Evolutionary conservation across 768 basidiomycete species (phyloP).

Genomic region (Lactarius deliciosus): DNA sequence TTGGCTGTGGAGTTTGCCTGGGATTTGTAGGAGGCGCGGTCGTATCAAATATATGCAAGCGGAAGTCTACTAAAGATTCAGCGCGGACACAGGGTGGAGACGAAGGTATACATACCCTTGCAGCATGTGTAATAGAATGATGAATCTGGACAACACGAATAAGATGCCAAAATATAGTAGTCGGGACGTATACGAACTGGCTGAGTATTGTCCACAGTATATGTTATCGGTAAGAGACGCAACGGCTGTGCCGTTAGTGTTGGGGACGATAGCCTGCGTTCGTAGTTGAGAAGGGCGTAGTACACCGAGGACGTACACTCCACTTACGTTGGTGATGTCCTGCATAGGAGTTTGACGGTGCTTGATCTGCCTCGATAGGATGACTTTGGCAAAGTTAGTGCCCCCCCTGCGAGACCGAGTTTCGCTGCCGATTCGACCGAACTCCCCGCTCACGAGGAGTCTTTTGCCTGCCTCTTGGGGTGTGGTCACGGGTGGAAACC

Average conservation of each 20-base stretch:
- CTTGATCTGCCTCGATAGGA: constrained; percentile 42
- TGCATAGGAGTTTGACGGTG: constrained; percentile 44
- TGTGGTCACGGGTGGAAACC: constrained; percentile 47
- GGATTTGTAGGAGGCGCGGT: constrained; percentile 45
- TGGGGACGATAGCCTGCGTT: constrained; percentile 70
- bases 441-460: constrained; percentile 75
- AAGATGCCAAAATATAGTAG: constrained; percentile 11
- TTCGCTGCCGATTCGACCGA: constrained; percentile 63
- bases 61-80: constrained; percentile 61
- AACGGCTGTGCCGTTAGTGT: constrained; percentile 76
- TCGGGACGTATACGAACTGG: constrained; percentile 43
- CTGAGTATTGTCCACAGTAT: constrained; percentile 84
- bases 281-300: neutral
- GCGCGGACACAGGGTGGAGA: neutral
- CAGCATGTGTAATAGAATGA: constrained; percentile 93
- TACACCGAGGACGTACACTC: constrained; percentile 7
- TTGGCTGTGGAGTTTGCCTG: constrained; percentile 22
- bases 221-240: constrained; percentile 70
- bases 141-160: constrained; percentile 54
- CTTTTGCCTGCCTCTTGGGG: constrained; percentile 64
- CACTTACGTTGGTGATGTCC: constrained; percentile 54
- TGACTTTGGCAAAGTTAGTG: constrained; percentile 48
- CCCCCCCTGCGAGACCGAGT: constrained; percentile 43
- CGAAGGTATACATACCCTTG: constrained; percentile 51
- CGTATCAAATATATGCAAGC: constrained; percentile 84